These are phyloP conservation scores for Circinella umbellata DNA, from an alignment of 371 early-diverging fungal genomes.

Conservation along the genomic window DNA sequence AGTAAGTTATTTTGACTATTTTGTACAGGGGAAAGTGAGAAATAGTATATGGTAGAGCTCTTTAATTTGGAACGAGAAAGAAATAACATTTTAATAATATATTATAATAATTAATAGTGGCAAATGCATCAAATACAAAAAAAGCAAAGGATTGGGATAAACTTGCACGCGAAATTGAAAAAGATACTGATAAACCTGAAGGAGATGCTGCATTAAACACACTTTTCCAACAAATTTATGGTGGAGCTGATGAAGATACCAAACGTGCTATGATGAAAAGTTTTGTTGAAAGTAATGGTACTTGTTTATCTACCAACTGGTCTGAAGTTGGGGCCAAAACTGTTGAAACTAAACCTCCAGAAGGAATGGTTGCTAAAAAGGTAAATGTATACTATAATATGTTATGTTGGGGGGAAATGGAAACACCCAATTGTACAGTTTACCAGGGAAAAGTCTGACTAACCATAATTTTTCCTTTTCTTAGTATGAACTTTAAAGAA, in stretches of 20 bases:
- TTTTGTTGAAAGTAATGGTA: conserved; percentile 95
- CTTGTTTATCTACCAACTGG: conserved; percentile 97
- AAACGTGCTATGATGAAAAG: conserved; percentile 98
- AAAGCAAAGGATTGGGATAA: conserved; percentile 85
- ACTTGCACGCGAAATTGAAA: conserved; percentile 65
- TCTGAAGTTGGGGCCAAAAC: conserved; percentile 82
- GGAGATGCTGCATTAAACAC: conserved; percentile 89
- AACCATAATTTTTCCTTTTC: neutral
- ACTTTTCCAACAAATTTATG: conserved; percentile 92
- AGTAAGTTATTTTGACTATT: conserved; percentile 28
- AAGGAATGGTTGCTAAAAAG: conserved; percentile 85
- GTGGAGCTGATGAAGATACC: conserved; percentile 90
- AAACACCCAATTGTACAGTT: neutral
- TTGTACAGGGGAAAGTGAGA: too few species aligned
- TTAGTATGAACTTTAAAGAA: neutral
- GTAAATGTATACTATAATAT: conserved; percentile 3
- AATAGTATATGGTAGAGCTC: too few species aligned
- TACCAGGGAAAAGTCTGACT: neutral
- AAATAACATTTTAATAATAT: too few species aligned
- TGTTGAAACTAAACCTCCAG: conserved; percentile 90
- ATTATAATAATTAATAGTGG: conserved; percentile 18
- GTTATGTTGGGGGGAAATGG: neutral
- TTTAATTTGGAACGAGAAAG: too few species aligned
- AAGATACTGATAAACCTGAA: conserved; percentile 80
- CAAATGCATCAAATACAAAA: conserved; percentile 40